Evolutionary conservation across 176 grass and related monocot species (phyloP).

Genomic region (Hsuehochloa calcarea): DNA sequence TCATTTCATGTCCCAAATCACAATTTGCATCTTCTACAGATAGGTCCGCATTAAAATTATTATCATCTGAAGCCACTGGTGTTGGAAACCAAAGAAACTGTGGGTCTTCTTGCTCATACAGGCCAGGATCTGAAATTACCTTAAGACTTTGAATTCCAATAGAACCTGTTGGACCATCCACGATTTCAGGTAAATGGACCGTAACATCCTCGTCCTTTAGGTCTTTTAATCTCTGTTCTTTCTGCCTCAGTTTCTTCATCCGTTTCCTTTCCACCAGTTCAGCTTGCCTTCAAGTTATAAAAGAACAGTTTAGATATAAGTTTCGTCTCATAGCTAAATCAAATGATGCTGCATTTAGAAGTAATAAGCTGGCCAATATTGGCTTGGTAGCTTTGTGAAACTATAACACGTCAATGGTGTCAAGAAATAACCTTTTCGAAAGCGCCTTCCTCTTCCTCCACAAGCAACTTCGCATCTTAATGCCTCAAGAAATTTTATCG

Average conservation of each 20-base stretch:
- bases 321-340: conserved; percentile 2
- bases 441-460: conserved; percentile 94
- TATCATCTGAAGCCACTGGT: conserved; percentile 21
- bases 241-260: conserved; percentile 88
- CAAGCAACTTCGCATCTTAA: conserved; percentile 82
- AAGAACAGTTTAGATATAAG: conserved; percentile 16
- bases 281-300: conserved; percentile 49
- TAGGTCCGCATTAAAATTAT: conserved; percentile 1
- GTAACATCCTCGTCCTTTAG: conserved; percentile 29
- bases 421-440: conserved; percentile 69
- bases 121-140: conserved; percentile 37
- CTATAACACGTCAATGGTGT: not conserved
- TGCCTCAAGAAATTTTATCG: conserved; percentile 79
- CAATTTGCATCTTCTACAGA: conserved; percentile 2
- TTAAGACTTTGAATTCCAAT: conserved; percentile 32
- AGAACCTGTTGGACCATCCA: conserved; percentile 30
- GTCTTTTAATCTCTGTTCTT: conserved; percentile 67
- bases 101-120: conserved; percentile 34
- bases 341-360: not conserved
- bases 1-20: conserved; percentile 30
- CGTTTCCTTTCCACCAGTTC: conserved; percentile 73
- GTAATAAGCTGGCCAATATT: not conserved
- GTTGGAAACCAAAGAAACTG: conserved; percentile 16
- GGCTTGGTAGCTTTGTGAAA: not conserved
- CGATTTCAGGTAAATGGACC: conserved; percentile 1